Evolutionary conservation across 1,139 yeast genomes (phyloP).

Genomic region (Candida albicans): DNA sequence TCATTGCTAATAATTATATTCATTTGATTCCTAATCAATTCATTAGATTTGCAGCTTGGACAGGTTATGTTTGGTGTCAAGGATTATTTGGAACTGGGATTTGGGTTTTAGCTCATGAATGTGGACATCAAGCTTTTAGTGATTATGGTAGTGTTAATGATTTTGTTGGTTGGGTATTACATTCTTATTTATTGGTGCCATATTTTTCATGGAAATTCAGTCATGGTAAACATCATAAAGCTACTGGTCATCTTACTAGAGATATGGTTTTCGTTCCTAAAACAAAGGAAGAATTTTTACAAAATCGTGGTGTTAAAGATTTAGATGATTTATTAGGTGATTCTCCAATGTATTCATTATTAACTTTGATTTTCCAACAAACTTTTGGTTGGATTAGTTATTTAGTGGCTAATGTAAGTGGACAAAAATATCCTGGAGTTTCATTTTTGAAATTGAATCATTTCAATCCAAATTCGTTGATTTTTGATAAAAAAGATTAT

Average conservation of each 20-base stretch:
- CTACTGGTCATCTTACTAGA: conserved; percentile 60
- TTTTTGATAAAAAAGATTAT: conserved; percentile 55
- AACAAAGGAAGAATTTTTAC: conserved; percentile 47
- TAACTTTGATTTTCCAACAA: conserved; percentile 49
- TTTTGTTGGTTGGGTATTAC: conserved; percentile 59
- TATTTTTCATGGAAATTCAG: conserved; percentile 63
- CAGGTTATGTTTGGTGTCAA: conserved; percentile 41
- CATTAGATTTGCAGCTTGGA: conserved; percentile 59
- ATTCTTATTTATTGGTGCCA: conserved; percentile 58
- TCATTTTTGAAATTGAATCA: conserved; percentile 39
- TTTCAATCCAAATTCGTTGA: conserved; percentile 53
- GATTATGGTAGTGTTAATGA: conserved; percentile 58
- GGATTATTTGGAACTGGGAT: conserved; percentile 55
- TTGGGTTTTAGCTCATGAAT: conserved; percentile 67
- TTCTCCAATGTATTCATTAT: conserved; percentile 52
- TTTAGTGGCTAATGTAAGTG: conserved; percentile 52
- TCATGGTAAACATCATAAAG: conserved; percentile 64
- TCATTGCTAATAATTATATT: conserved; percentile 48
- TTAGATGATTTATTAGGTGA: conserved; percentile 53
- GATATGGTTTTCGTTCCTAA: conserved; percentile 64
- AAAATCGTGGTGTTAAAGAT: conserved; percentile 24
- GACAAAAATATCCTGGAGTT: conserved; percentile 45
- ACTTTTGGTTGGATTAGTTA: conserved; percentile 54
- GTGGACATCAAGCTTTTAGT: conserved; percentile 65
- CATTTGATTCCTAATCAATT: conserved; percentile 47